These are phyloP conservation scores for Schoenoplectus triqueter DNA, from an alignment of 202 grass and related monocot species.

Conservation along the genomic window DNA sequence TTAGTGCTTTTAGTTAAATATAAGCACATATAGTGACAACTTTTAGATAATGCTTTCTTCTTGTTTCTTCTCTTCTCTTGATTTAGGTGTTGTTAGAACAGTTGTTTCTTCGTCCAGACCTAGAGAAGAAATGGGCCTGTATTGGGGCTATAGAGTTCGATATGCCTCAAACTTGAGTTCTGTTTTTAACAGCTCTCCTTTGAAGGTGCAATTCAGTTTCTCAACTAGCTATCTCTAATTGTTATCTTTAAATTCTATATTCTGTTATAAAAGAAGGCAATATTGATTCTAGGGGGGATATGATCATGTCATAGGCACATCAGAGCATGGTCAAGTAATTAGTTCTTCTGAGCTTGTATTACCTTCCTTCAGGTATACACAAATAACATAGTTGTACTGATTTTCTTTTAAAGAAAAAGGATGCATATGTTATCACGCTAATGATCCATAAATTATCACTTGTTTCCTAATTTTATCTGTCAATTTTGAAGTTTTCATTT, in stretches of 20 bases:
- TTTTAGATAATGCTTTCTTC: not conserved
- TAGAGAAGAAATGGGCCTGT: conserved; percentile 63
- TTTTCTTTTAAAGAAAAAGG: not conserved
- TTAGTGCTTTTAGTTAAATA: conserved; percentile 1
- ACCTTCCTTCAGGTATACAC: conserved; percentile 72
- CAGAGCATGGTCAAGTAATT: conserved; percentile 80
- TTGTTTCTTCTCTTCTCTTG: conserved; percentile 29
- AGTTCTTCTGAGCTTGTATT: conserved; percentile 84
- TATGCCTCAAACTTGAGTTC: conserved; percentile 84
- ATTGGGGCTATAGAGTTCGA: conserved; percentile 94
- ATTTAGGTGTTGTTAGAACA: conserved; percentile 65
- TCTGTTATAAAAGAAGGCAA: conserved; percentile 32
- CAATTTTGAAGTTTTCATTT: conserved; percentile 30
- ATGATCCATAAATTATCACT: not conserved
- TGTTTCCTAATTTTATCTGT: not conserved
- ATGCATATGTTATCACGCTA: not conserved
- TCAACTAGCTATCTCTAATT: conserved; percentile 11
- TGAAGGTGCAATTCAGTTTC: conserved; percentile 58
- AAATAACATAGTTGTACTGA: not conserved
- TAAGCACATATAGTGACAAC: not conserved
- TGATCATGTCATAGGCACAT: conserved; percentile 94
- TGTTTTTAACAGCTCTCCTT: conserved; percentile 65
- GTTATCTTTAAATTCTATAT: conserved; percentile 1
- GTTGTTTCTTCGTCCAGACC: conserved; percentile 57
- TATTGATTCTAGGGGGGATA: conserved; percentile 69